These are phyloP conservation scores for Gyromitra esculenta DNA, from an alignment of 2,329 filamentous ascomycete genomes.

Conservation along the genomic window DNA sequence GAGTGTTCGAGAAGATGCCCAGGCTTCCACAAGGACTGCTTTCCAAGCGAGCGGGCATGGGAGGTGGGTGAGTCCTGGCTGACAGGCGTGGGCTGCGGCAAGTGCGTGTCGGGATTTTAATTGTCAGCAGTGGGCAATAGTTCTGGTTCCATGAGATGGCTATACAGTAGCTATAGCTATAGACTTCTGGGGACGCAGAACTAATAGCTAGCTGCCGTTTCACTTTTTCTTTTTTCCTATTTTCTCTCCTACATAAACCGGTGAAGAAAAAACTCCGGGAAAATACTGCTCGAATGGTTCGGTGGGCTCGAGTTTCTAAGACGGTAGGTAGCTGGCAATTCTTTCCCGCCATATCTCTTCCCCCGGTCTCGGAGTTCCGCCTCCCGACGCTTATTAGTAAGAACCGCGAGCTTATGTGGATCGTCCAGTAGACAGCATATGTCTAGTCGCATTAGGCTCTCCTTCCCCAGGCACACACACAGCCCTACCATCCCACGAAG, in stretches of 20 bases:
- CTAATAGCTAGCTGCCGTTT: neutral
- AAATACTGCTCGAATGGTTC: slow-evolving; percentile 5
- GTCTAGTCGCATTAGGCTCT: neutral
- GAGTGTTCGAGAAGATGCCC: neutral
- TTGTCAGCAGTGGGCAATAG: neutral
- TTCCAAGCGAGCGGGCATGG: too few species aligned
- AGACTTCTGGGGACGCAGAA: too few species aligned
- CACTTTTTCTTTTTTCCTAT: neutral
- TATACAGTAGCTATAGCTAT: too few species aligned
- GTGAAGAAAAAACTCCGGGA: neutral
- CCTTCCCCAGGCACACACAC: neutral
- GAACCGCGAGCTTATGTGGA: slow-evolving; percentile 9
- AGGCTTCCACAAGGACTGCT: too few species aligned
- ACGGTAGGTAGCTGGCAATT: neutral
- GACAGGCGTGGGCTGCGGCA: slow-evolving; percentile 10
- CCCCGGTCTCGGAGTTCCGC: too few species aligned
- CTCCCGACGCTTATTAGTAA: neutral
- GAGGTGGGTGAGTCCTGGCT: neutral
- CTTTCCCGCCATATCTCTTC: too few species aligned
- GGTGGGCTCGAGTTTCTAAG: slow-evolving; percentile 18
- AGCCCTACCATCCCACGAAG: slow-evolving; percentile 22
- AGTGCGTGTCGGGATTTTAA: slow-evolving; percentile 1
- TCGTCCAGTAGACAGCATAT: slow-evolving; percentile 2
- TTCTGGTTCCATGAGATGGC: too few species aligned
- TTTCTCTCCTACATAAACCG: slow-evolving; percentile 15